phyloP scores from a whole-genome alignment of 352 stramenopile genomes.

The Globisporangium spiculum region DNA sequence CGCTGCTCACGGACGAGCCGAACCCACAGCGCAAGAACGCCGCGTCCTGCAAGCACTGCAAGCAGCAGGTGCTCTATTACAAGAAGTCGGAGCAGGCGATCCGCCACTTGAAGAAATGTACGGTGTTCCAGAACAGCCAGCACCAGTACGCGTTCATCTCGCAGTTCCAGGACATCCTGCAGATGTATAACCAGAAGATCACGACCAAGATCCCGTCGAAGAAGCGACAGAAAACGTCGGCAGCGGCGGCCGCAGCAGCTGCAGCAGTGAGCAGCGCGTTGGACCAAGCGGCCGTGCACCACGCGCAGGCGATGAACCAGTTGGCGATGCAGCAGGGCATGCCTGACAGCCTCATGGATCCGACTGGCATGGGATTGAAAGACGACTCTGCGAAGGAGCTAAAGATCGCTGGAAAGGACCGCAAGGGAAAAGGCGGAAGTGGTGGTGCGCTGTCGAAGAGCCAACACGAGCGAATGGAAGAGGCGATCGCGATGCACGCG shows the following conservation, averaged over 20 bases:
- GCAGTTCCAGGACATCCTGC: conserved; percentile 78
- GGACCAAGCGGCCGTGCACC: conserved; percentile 54
- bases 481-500: conserved; percentile 78
- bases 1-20: conserved; percentile 78
- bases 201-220: conserved; percentile 59
- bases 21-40: conserved; percentile 76
- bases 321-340: conserved; percentile 76
- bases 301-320: conserved; percentile 67
- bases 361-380: conserved; percentile 47
- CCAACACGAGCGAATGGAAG: conserved; percentile 71
- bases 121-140: conserved; percentile 74
- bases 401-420: conserved; percentile 23
- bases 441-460: conserved; percentile 47
- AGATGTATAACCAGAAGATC: conserved; percentile 83
- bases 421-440: conserved; percentile 36
- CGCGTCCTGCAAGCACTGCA: conserved; percentile 81
- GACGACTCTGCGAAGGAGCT: conserved; percentile 47
- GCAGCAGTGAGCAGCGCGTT: conserved; percentile 27
- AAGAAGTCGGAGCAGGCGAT: conserved; percentile 87
- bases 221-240: conserved; percentile 54
- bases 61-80: conserved; percentile 84
- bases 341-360: conserved; percentile 64
- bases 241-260: conserved; percentile 9
- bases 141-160: conserved; percentile 79
- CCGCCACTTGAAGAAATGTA: conserved; percentile 79